phyloP scores from a whole-genome alignment of 2,329 filamentous ascomycete genomes.

The Penicillium aurantiogriseum region DNA sequence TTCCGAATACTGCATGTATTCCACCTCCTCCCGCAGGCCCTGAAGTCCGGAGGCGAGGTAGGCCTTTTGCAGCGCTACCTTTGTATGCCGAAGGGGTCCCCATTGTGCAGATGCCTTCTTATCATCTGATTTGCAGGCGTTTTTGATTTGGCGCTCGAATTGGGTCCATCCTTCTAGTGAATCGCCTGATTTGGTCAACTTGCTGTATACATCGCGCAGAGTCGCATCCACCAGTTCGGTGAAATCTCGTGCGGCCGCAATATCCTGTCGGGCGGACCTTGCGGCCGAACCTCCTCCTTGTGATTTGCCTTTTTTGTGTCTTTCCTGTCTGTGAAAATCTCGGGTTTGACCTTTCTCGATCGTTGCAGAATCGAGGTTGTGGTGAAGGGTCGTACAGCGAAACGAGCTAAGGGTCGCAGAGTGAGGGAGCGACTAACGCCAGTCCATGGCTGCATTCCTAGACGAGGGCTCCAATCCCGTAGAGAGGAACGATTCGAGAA shows the following conservation, averaged over 20 bases:
- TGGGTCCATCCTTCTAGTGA: slow-evolving; percentile 26
- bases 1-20: slow-evolving; percentile 67
- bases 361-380: slow-evolving; percentile 31
- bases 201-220: slow-evolving; percentile 27
- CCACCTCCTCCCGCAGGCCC: slow-evolving; percentile 59
- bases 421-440: slow-evolving; percentile 41
- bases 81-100: slow-evolving; percentile 26
- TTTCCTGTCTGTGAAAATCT: slow-evolving; percentile 8
- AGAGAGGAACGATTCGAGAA: neutral
- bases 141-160: slow-evolving; percentile 34
- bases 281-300: neutral
- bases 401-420: slow-evolving; percentile 34
- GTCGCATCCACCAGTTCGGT: slow-evolving; percentile 25
- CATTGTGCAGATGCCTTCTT: slow-evolving; percentile 12
- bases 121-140: slow-evolving; percentile 31
- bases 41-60: slow-evolving; percentile 55
- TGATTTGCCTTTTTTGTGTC: slow-evolving; percentile 7
- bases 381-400: slow-evolving; percentile 31
- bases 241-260: slow-evolving; percentile 29
- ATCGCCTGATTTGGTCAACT: slow-evolving; percentile 16
- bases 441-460: slow-evolving; percentile 44
- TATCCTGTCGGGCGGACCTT: slow-evolving; percentile 12
- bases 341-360: slow-evolving; percentile 13
- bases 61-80: slow-evolving; percentile 53
- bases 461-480: slow-evolving; percentile 4